Evolutionary conservation across 768 basidiomycete species (phyloP).

Genomic region (Pleurotus citrinopileatus): DNA sequence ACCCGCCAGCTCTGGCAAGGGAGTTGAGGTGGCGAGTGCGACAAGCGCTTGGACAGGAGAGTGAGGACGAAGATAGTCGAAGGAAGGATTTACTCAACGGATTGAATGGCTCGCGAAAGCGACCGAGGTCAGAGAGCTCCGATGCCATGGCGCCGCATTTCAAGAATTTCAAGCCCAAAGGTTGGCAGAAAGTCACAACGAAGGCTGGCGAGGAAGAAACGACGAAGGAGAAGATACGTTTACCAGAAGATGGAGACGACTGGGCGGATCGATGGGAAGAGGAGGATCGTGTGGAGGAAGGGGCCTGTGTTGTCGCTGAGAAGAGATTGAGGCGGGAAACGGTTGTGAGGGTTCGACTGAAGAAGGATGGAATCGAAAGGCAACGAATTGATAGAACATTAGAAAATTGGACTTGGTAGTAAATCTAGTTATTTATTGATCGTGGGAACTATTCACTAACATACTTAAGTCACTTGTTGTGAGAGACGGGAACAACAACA

Average conservation of each 20-base stretch:
- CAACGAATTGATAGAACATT: conserved; percentile 67
- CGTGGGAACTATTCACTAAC: conserved; percentile 21
- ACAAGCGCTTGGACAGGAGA: conserved; percentile 54
- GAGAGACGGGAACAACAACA: no score
- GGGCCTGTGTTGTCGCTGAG: conserved; percentile 35
- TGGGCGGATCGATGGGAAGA: conserved; percentile 47
- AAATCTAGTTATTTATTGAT: conserved; percentile 12
- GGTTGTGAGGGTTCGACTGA: conserved; percentile 57
- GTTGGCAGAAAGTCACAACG: conserved; percentile 57
- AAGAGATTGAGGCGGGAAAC: conserved; percentile 42
- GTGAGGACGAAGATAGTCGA: conserved; percentile 59
- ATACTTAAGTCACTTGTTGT: no score
- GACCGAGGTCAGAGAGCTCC: conserved; percentile 24
- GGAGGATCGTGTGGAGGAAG: conserved; percentile 30
- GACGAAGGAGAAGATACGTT: conserved; percentile 33
- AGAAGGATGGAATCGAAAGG: conserved; percentile 56
- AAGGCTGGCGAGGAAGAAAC: conserved; percentile 39
- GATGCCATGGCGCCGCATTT: conserved; percentile 32
- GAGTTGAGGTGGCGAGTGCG: conserved; percentile 85
- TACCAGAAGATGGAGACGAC: conserved; percentile 32
- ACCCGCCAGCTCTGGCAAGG: conserved; percentile 74
- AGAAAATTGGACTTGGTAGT: conserved; percentile 65
- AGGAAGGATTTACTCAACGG: no score
- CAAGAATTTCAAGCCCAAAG: conserved; percentile 65
- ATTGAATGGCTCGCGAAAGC: conserved; percentile 35